phyloP scores from a whole-genome alignment of 2,329 filamentous ascomycete species.

The Aureobasidium vineae region DNA sequence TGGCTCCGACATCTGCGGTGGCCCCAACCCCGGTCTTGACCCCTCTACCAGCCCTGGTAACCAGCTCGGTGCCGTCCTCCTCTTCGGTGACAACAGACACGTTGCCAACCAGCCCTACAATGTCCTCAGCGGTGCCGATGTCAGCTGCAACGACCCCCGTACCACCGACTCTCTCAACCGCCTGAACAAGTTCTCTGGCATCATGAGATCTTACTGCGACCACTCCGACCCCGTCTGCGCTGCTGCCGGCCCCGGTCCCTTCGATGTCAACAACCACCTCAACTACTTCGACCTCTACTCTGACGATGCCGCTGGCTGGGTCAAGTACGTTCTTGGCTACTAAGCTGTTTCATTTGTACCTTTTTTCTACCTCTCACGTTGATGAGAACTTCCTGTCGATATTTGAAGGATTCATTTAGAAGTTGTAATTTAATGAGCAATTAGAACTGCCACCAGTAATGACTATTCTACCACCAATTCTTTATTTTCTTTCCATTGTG shows the following conservation, averaged over 20 bases:
- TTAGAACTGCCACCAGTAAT: background rate
- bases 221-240: constrained; percentile 40
- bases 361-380: background rate
- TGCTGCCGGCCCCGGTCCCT: constrained; percentile 34
- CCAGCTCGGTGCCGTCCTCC: constrained; percentile 31
- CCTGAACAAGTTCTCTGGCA: constrained; percentile 27
- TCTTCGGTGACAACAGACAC: constrained; percentile 38
- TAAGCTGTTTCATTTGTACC: background rate
- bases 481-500: background rate
- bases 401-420: background rate
- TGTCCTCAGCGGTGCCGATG: constrained; percentile 32
- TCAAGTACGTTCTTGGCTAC: constrained; percentile 25
- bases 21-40: constrained; percentile 43
- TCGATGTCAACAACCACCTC: constrained; percentile 38
- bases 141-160: constrained; percentile 36
- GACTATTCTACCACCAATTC: background rate
- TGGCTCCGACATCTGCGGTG: constrained; percentile 39
- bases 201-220: constrained; percentile 41
- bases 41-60: constrained; percentile 27
- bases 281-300: constrained; percentile 43
- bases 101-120: constrained; percentile 36
- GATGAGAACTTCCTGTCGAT: constrained; percentile 10
- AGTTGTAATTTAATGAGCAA: constrained; percentile 15
- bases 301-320: constrained; percentile 34
- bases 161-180: constrained; percentile 29